phyloP scores from a whole-genome alignment of 768 basidiomycete genomes.

The Exidia glandulosa region DNA sequence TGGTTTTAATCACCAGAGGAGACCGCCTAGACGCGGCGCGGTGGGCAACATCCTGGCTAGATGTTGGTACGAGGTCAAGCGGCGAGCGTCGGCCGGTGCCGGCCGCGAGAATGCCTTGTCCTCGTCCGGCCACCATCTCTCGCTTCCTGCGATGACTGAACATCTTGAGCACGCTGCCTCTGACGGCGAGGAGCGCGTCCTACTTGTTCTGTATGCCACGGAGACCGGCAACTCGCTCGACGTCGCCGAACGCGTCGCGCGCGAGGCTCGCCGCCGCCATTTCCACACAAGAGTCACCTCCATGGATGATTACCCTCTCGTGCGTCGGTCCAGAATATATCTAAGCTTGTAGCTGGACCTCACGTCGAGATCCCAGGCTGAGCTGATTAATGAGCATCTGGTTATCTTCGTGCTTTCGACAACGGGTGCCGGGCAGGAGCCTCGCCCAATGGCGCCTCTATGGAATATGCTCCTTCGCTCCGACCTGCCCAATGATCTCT shows the following conservation, averaged over 20 bases:
- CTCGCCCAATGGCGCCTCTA: constrained; percentile 64
- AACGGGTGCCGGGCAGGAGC: constrained; percentile 73
- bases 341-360: too few relatives aligned
- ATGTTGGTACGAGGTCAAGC: constrained; percentile 39
- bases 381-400: constrained; percentile 53
- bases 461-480: constrained; percentile 72
- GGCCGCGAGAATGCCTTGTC: too few relatives aligned
- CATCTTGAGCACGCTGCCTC: too few relatives aligned
- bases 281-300: constrained; percentile 32
- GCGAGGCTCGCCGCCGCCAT: constrained; percentile 55
- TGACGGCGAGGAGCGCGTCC: neutral
- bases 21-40: constrained; percentile 42
- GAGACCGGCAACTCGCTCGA: constrained; percentile 86
- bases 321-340: too few relatives aligned
- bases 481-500: constrained; percentile 63
- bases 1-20: constrained; percentile 62
- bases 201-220: constrained; percentile 77
- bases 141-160: too few relatives aligned
- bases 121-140: too few relatives aligned
- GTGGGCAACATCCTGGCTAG: constrained; percentile 70
- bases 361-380: too few relatives aligned
- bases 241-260: constrained; percentile 62
- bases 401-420: constrained; percentile 76
- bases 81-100: too few relatives aligned
- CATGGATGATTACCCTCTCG: constrained; percentile 22